These are phyloP conservation scores for Cyclotella atomus DNA, from an alignment of 108 stramenopile genomes.

Conservation along the genomic window DNA sequence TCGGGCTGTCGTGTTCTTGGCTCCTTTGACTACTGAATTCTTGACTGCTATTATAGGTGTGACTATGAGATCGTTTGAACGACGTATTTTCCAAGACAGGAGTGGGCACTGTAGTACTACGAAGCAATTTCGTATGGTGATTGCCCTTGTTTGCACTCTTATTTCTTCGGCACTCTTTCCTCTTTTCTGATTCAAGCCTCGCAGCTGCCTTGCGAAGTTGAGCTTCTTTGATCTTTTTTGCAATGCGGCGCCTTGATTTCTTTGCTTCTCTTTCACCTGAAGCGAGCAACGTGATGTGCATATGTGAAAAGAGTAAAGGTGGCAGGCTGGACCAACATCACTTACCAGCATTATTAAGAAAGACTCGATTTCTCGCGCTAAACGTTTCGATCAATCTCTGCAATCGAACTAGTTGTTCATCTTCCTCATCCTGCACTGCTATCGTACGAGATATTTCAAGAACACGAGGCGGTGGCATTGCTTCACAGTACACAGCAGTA, in stretches of 20 bases:
- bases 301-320: too few relatives aligned
- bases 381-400: constrained; percentile 83
- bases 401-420: constrained; percentile 77
- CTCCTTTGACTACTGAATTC: too few relatives aligned
- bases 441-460: constrained; percentile 87
- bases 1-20: constrained; percentile 12
- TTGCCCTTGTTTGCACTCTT: constrained; percentile 14
- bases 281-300: too few relatives aligned
- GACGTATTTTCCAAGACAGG: neutral
- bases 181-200: constrained; percentile 56
- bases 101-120: constrained; percentile 11
- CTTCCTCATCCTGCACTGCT: constrained; percentile 82
- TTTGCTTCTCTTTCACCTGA: constrained; percentile 54
- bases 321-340: neutral
- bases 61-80: constrained; percentile 22
- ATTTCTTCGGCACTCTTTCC: constrained; percentile 21
- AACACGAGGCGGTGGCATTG: constrained; percentile 88
- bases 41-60: constrained; percentile 22
- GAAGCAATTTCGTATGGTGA: constrained; percentile 11
- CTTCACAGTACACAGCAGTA: constrained; percentile 89
- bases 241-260: constrained; percentile 53
- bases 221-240: constrained; percentile 65
- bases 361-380: constrained; percentile 71
- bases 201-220: constrained; percentile 63
- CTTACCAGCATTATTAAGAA: constrained; percentile 61